These are phyloP conservation scores for Cladosporium phlei DNA, from an alignment of 2,329 filamentous ascomycete species.

Conservation along the genomic window DNA sequence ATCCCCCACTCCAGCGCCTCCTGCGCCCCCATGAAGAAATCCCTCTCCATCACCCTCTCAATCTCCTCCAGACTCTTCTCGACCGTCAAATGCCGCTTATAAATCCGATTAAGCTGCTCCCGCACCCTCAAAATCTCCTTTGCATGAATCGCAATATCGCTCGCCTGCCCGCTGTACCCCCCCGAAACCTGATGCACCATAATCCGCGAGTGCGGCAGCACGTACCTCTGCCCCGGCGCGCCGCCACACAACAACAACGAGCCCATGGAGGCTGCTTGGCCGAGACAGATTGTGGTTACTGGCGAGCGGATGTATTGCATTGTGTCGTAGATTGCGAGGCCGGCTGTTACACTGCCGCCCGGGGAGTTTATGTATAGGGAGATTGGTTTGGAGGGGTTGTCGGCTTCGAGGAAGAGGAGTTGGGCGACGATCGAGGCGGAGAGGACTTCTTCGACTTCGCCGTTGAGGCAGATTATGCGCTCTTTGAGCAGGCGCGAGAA, in stretches of 20 bases:
- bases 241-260: slow-evolving; percentile 83
- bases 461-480: slow-evolving; percentile 90
- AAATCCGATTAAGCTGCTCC: slow-evolving; percentile 83
- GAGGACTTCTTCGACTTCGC: slow-evolving; percentile 80
- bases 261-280: slow-evolving; percentile 93
- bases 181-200: slow-evolving; percentile 97
- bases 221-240: slow-evolving; percentile 76
- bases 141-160: slow-evolving; percentile 92
- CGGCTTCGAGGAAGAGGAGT: slow-evolving; percentile 94
- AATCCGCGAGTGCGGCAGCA: slow-evolving; percentile 85
- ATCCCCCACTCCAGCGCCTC: slow-evolving; percentile 89
- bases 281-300: slow-evolving; percentile 91
- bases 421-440: slow-evolving; percentile 95
- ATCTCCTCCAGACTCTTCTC: slow-evolving; percentile 76
- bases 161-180: slow-evolving; percentile 61
- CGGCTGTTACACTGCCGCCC: slow-evolving; percentile 83
- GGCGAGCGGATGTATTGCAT: slow-evolving; percentile 95
- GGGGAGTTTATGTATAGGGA: slow-evolving; percentile 98
- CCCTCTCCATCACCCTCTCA: slow-evolving; percentile 92
- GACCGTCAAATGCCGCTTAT: slow-evolving; percentile 77
- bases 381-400: slow-evolving; percentile 90
- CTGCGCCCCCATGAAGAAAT: slow-evolving; percentile 85
- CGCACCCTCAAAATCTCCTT: slow-evolving; percentile 90
- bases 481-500: slow-evolving; percentile 56
- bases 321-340: slow-evolving; percentile 90